Evolutionary conservation across 106 monocot genomes (phyloP), one percentile per base, ranked within the genome.

Genomic region (Phalaenopsis aphrodite): DNA sequence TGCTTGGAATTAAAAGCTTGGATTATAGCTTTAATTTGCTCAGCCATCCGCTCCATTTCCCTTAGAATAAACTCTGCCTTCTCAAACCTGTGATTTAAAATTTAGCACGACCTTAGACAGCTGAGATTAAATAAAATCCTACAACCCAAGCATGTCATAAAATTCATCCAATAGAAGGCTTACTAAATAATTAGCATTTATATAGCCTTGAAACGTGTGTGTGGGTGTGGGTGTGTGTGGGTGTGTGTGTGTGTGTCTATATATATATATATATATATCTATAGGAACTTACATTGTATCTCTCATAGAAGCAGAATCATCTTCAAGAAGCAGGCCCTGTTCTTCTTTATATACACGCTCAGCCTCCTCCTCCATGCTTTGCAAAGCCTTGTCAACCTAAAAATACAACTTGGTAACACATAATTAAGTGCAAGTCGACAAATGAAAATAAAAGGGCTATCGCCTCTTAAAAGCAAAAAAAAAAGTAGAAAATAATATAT

Each of bases 291-390:
- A 97, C 96, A 94, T 97, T 82, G 86, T 78, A 90, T 97, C 91
- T 85, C 96, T 88, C 64, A 82, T 85, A 80, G 79, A 87, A 76
- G 89, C 84, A 76, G 94, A 83, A 48, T 97, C 94, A 80, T 97
- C 96, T 84, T 90, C 87, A 83, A 92, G 84, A 81, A 97, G 86
- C 42, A 97, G 82, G n/a, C 83, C 88, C 57, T 78, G 84, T 81
- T 97, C 94, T 78, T 92, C 91, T 75, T 92, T 88, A 81, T 89
- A 97, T 80, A 94, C 86, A 11, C 82, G 82, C 72, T 91, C 94
- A 57, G 94, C 96, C 89, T 94, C 96, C 82, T 89, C 90, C 87
- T 97, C 92, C 81, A 97, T 87, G 75, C 96, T 94, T 77, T 90
- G 88, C 61, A 97, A 78, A 81, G 96, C 94, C 84, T 92, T 96